These are phyloP conservation scores for Xenoacremonium recifei DNA, from an alignment of 2,329 filamentous ascomycete species.

Conservation along the genomic window DNA sequence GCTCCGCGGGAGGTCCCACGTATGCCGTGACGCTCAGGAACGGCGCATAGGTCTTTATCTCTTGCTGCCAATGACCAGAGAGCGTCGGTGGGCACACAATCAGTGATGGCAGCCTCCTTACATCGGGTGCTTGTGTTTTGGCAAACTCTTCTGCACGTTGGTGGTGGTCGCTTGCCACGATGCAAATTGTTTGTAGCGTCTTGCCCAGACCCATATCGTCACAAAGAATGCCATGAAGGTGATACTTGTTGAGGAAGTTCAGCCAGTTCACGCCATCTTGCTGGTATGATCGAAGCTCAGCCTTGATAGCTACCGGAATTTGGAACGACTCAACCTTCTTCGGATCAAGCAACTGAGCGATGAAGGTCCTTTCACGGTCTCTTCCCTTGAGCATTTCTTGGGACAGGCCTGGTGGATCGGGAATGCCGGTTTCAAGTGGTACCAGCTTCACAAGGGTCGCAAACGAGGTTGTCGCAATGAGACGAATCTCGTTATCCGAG, in stretches of 20 bases:
- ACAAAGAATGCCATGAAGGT: conserved; percentile 95
- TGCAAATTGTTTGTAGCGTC: conserved; percentile 94
- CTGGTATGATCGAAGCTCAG: conserved; percentile 92
- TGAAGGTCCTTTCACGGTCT: conserved; percentile 94
- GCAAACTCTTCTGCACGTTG: conserved; percentile 86
- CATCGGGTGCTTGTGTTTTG: conserved; percentile 76
- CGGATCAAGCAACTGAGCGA: conserved; percentile 90
- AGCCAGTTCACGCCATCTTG: conserved; percentile 99
- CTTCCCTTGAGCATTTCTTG: conserved; percentile 84
- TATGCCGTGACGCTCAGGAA: conserved; percentile 90
- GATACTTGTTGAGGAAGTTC: conserved; percentile 95
- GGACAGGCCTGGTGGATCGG: conserved; percentile 90
- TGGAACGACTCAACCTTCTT: conserved; percentile 95
- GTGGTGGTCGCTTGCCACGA: conserved; percentile 96
- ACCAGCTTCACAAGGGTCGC: conserved; percentile 96
- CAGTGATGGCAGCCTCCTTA: conserved; percentile 78
- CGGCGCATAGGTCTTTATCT: conserved; percentile 92
- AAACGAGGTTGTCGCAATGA: conserved; percentile 95
- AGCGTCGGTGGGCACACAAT: conserved; percentile 96
- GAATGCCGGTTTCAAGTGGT: conserved; percentile 93
- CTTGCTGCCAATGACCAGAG: conserved; percentile 98
- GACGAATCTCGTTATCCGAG: conserved; percentile 90
- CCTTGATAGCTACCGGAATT: conserved; percentile 96
- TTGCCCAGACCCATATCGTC: conserved; percentile 99
- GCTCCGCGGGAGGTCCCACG: conserved; percentile 82